Base-by-base conservation (phyloP, 306 rosid genomes). In the Geum urbanum region DNA sequence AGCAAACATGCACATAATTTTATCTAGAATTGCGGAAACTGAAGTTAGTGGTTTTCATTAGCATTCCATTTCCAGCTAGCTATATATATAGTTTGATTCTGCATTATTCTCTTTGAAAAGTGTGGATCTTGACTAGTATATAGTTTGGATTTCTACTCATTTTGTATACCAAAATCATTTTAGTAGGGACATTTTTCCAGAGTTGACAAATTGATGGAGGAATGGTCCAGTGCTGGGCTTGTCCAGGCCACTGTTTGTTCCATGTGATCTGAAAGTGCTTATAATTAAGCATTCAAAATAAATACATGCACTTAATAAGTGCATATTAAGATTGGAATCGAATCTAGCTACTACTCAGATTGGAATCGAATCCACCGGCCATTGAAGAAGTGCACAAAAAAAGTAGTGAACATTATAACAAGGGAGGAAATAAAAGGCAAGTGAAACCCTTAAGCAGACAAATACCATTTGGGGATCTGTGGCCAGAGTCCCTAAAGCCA, bases 341-440 rank as follows among this genome's bases (percentile, higher is more conserved):
- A 35, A 71, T 55, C 80, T 32, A 32, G 37, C 11, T 27, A 57
- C 2, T 35, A 48, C 22, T 27, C 8, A 16, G 5, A 47, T 9
- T 14, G 56, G 46, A 39, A 57, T 27, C 43, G 53, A 35, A 71
- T 55, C 80, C 80, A 76, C 82, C 79, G 76, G 69, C 85, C 88
- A 82, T 73, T 79, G 37, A 32, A 32, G 37, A 32, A 32, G 37
- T 32, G 37, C 37, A 32, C 3, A 32, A 60, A 4, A 11, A 57
- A 57, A 57, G 63, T 57, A 27, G 43, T 13, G 40, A 22, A 13
- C n/a, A 27, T 27, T 12, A 27, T 11, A 27, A 57, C 35, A 22
- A 2, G 9, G 58, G n/a, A 18, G 35, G 35, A 20, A 20, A 54
- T 6, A 54, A 27, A 60, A 67, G 43, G 55, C 70, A 63, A 74